Evolutionary conservation across 441 rosid genomes (phyloP).

Genomic region (Arabidopsis lyrata): DNA sequence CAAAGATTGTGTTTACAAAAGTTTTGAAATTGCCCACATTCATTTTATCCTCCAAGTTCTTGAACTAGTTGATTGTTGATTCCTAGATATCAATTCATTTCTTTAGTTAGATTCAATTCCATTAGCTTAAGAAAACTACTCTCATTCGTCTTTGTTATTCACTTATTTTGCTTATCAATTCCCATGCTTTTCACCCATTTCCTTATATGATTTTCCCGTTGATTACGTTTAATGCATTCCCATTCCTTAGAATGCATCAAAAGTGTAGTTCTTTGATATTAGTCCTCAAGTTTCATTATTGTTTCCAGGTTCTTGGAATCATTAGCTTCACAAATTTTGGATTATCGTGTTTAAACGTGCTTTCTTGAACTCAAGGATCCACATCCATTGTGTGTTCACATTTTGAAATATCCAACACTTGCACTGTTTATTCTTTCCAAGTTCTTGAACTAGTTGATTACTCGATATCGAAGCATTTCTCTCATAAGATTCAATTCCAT

Average conservation of each 20-base stretch:
- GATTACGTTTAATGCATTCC: background rate
- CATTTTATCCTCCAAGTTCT: background rate
- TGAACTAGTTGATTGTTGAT: background rate
- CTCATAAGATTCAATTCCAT: background rate
- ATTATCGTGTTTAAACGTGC: background rate
- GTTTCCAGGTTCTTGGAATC: constrained; percentile 17
- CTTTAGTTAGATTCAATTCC: no score
- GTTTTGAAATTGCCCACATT: no score
- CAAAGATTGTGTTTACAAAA: background rate
- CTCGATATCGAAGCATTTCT: background rate
- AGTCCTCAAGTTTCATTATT: background rate
- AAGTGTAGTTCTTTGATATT: background rate
- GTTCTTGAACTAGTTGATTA: background rate
- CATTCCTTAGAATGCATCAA: background rate
- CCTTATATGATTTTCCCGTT: background rate
- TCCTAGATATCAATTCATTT: no score
- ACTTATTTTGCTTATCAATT: no score
- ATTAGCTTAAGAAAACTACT: no score
- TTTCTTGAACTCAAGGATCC: background rate
- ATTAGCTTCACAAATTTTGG: background rate
- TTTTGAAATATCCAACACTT: background rate
- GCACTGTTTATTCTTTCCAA: background rate
- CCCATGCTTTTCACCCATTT: no score
- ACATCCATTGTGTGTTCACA: background rate
- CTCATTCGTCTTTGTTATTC: no score